phyloP scores from a whole-genome alignment of 768 basidiomycete species.

The Porphyrellus cyaneotinctus region DNA sequence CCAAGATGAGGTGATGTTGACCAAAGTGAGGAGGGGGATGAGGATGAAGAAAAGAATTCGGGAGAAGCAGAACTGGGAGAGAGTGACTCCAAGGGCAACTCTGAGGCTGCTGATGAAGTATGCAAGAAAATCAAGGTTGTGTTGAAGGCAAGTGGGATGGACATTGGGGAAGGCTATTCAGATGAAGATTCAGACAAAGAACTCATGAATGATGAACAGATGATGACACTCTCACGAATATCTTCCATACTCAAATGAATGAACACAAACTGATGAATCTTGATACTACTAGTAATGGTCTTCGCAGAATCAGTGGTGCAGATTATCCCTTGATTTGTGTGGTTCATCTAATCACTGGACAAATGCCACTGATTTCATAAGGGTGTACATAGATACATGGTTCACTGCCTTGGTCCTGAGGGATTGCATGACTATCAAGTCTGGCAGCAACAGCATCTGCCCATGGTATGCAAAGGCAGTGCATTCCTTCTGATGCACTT shows the following conservation, averaged over 20 bases:
- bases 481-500: no score
- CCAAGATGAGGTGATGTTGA: constrained; percentile 37
- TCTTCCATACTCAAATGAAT: constrained; percentile 68
- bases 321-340: no score
- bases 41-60: constrained; percentile 33
- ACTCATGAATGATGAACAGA: constrained; percentile 93
- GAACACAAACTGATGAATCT: constrained; percentile 62
- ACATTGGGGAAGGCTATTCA: constrained; percentile 50
- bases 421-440: no score
- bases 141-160: constrained; percentile 54
- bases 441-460: no score
- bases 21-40: constrained; percentile 34
- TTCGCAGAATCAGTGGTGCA: no score
- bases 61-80: constrained; percentile 33
- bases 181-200: constrained; percentile 57
- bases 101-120: constrained; percentile 47
- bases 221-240: constrained; percentile 90
- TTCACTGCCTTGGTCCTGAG: no score
- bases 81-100: constrained; percentile 43
- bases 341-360: no score
- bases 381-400: no score
- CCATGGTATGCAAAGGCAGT: no score
- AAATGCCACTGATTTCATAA: no score
- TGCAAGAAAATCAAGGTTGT: constrained; percentile 65
- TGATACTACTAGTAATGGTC: no score